Conservation (phyloP, 257 asterid genomes). For the Solanum piurae region DNA sequence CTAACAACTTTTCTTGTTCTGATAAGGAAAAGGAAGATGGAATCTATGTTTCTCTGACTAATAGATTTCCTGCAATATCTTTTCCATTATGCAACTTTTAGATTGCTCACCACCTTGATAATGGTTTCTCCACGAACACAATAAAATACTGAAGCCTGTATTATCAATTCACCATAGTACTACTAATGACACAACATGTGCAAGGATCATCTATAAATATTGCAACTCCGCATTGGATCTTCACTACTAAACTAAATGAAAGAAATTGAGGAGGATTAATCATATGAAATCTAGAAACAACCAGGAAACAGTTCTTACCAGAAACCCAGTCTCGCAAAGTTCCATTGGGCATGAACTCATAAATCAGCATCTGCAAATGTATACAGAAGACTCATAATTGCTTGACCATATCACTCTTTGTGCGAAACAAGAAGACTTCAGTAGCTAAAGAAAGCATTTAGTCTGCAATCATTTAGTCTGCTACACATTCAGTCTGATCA, state of each 20-base stretch:
- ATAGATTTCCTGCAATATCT: neutral
- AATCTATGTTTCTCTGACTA: neutral
- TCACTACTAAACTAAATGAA: neutral
- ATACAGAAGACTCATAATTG: slow-evolving; percentile 1
- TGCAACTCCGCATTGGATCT: neutral
- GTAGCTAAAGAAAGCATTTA: neutral
- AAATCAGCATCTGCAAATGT: slow-evolving; percentile 62
- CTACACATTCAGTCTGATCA: neutral
- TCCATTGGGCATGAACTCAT: slow-evolving; percentile 83
- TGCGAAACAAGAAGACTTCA: neutral
- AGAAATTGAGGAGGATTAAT: neutral
- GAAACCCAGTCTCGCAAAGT: slow-evolving; percentile 72
- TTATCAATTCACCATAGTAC: neutral
- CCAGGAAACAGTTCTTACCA: slow-evolving; percentile 25
- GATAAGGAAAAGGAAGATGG: neutral
- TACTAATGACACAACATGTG: neutral
- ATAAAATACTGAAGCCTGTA: neutral
- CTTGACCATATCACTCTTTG: neutral
- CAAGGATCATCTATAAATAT: neutral
- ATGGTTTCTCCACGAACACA: neutral
- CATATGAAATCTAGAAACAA: neutral
- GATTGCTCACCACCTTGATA: neutral
- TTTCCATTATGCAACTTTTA: neutral
- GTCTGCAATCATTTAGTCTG: neutral
- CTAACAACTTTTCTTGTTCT: neutral